A percentile compares a stretch with the other conserved stretches of the same genome.
Evolutionary conservation across 495 filamentous ascomycete species (phyloP).

Genomic region (Cladorrhinum samala): DNA sequence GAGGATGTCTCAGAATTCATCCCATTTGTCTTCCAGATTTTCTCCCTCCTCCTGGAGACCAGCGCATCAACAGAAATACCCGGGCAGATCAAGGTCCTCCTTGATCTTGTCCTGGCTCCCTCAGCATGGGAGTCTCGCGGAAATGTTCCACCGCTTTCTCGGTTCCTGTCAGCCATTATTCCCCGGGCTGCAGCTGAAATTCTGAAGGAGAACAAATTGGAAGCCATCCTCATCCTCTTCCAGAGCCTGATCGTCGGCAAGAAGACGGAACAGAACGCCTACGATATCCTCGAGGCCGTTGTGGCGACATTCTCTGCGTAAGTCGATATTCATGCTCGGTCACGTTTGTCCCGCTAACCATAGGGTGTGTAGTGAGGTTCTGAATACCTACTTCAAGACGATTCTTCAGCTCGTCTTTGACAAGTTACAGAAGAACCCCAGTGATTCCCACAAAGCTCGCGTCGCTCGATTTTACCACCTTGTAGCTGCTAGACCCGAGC

Average conservation of each 20-base stretch:
- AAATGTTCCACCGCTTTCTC: conserved; percentile 84
- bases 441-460: conserved; percentile 70
- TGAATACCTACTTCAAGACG: conserved; percentile 70
- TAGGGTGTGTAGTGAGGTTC: conserved; percentile 47
- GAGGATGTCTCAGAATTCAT: conserved; percentile 91
- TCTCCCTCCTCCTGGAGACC: conserved; percentile 79
- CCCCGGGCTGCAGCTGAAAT: conserved; percentile 67
- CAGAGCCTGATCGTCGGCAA: conserved; percentile 69
- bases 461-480: conserved; percentile 93
- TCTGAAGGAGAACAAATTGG: conserved; percentile 61
- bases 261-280: conserved; percentile 75
- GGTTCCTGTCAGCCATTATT: conserved; percentile 78
- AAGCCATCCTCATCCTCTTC: conserved; percentile 82
- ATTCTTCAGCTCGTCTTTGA: conserved; percentile 79
- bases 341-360: no score
- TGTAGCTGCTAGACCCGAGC: conserved; percentile 64
- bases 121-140: conserved; percentile 82
- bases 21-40: conserved; percentile 94
- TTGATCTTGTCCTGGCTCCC: conserved; percentile 68
- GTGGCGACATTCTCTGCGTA: conserved; percentile 64
- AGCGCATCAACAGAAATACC: conserved; percentile 68
- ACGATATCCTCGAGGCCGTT: conserved; percentile 81
- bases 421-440: conserved; percentile 66
- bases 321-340: no score
- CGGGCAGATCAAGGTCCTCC: conserved; percentile 66